Evolutionary conservation across 768 basidiomycete species (phyloP), one percentile per base, ranked within the genome.

Genomic region (Collybia sp.): DNA sequence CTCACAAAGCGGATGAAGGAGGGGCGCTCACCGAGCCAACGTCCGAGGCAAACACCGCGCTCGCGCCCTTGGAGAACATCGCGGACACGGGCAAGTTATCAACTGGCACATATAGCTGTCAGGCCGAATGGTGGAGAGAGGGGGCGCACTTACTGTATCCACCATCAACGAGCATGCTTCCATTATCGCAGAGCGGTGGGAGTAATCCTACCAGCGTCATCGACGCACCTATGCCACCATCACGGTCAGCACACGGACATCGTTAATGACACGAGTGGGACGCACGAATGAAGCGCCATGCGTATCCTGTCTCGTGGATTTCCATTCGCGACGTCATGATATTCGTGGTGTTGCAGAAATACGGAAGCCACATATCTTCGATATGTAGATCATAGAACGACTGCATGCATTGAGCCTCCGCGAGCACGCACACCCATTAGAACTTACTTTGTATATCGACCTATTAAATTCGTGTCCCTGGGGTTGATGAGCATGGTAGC

Each of bases 321-420:
- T 98, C 93, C 93, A 98, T 98, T 8, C 84, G 78, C 8, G 93
- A 96, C 38, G 89, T 91, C 43, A 85, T 93, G 62, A 99, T 96
- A 57, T 97, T 97, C 15, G 96, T 95, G 2, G 95, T 91, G 57
- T 98, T 98, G 67, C 93, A 96, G 67, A 95, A 98, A 70, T 82
- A 97, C 3, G 95, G 96, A 5, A 99, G 73, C 96, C 95, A 98
- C 89, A 96, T 95, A 66, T 96, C 94, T 65, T 93, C 88, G 34
- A 92, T 92, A 55, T 97, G 93, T 35, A 93, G 80, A 63, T 91
- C 92, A 55, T 93, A 95, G 62, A 96, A 95, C 13, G 89, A 82
- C 80, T 91, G 57, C 13, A 40, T 43, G 34, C 10, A 25, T 25
- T 25, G 25, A 25, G 25, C 25, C 8, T 8, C 25, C 25, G 25